phyloP scores from a whole-genome alignment of 2,329 filamentous ascomycete species.

The Neopestalotiopsis sp. region DNA sequence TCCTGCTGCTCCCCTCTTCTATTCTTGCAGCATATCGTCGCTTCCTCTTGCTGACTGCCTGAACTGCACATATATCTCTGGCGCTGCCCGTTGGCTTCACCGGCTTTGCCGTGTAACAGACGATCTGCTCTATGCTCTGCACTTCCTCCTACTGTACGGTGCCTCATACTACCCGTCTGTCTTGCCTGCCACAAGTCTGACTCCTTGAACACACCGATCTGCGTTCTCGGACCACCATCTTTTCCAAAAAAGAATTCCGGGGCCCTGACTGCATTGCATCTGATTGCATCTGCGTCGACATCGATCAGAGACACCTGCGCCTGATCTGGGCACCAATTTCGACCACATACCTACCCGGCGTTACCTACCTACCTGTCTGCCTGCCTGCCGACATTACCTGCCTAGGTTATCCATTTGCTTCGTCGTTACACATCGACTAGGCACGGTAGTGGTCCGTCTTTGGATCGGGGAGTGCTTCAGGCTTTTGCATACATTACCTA shows the following conservation, averaged over 20 bases:
- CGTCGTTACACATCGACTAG: too few relatives aligned
- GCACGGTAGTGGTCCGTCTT: too few relatives aligned
- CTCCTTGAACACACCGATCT: constrained; percentile 5
- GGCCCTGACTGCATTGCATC: constrained; percentile 32
- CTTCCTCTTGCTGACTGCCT: background rate
- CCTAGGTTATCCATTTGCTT: background rate
- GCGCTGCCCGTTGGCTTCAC: background rate
- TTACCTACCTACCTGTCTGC: background rate
- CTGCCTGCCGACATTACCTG: background rate
- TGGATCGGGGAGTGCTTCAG: too few relatives aligned
- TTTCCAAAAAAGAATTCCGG: constrained; percentile 25
- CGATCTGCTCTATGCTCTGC: background rate
- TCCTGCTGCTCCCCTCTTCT: background rate
- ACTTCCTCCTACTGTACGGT: background rate
- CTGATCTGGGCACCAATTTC: background rate
- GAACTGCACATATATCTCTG: constrained; percentile 9
- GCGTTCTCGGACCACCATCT: constrained; percentile 11
- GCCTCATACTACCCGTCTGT: too few relatives aligned
- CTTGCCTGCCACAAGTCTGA: background rate
- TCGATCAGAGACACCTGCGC: constrained; percentile 3
- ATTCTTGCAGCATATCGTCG: background rate
- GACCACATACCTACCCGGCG: background rate
- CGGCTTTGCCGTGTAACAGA: background rate
- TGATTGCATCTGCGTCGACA: constrained; percentile 24
- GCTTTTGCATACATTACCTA: background rate